Conservation (phyloP, 768 basidiomycete species). For the Myochromella boudieri region DNA sequence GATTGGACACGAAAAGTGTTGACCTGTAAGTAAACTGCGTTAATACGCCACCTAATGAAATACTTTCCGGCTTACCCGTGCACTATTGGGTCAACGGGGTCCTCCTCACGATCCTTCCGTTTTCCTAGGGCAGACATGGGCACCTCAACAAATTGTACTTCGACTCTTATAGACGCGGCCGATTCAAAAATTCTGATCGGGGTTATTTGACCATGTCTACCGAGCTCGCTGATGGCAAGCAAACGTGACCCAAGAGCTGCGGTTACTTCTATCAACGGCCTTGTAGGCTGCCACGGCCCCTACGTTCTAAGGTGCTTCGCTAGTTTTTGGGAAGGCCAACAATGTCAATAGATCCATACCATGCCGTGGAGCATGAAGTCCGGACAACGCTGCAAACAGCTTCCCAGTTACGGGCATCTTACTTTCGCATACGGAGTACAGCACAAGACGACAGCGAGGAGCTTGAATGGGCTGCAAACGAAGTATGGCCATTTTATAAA, state of each 20-base stretch:
- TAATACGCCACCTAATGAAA: not conserved
- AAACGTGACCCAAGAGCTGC: too few relatives aligned
- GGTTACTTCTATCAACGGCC: too few relatives aligned
- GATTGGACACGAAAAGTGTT: constrained; percentile 90
- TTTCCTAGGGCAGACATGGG: constrained; percentile 39
- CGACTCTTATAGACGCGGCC: not conserved
- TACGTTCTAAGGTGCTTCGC: too few relatives aligned
- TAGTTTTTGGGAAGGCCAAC: too few relatives aligned
- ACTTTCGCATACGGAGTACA: constrained; percentile 74
- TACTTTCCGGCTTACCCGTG: constrained; percentile 32
- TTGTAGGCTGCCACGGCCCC: too few relatives aligned
- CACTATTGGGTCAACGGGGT: constrained; percentile 10
- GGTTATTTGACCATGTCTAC: not conserved
- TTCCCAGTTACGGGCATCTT: constrained; percentile 70
- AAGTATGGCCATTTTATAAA: constrained; percentile 41
- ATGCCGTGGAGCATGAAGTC: constrained; percentile 83
- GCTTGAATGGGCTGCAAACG: constrained; percentile 74
- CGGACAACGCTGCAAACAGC: constrained; percentile 73
- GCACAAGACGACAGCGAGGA: constrained; percentile 78
- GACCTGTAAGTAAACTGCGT: constrained; percentile 42
- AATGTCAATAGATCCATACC: constrained; percentile 84
- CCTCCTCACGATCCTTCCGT: constrained; percentile 40
- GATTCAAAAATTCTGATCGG: not conserved
- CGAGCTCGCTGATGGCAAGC: too few relatives aligned
- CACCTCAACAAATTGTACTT: not conserved